Conservation (phyloP, 441 rosid species). For the Codiaeum variegatum region DNA sequence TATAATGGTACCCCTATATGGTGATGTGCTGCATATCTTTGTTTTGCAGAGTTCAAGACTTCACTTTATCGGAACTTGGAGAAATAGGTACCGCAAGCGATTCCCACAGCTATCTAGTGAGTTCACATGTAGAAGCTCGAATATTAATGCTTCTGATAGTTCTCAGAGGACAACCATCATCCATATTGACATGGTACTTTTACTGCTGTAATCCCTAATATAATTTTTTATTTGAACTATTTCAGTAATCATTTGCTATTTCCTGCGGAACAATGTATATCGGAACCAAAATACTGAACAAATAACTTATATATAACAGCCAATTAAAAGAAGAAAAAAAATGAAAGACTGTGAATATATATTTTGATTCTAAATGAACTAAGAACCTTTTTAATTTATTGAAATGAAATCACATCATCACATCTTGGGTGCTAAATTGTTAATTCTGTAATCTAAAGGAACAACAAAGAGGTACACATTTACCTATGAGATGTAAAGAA, state of each 20-base stretch:
- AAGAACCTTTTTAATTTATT: not conserved
- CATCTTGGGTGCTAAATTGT: not conserved
- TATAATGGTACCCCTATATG: not conserved
- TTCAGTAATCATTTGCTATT: not conserved
- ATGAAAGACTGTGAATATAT: not conserved
- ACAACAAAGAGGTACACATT: not conserved
- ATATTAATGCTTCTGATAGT: constrained; percentile 34
- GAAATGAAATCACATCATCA: not conserved
- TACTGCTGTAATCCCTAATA: constrained; percentile 11
- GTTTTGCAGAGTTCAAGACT: constrained; percentile 79
- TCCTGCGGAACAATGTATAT: not conserved
- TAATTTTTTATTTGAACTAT: not conserved
- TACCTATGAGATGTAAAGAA: not conserved
- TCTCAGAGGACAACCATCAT: constrained; percentile 41
- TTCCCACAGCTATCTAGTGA: constrained; percentile 43
- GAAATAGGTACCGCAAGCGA: constrained; percentile 76
- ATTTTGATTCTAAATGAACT: not conserved
- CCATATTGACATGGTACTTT: constrained; percentile 89
- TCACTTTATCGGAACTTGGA: constrained; percentile 98
- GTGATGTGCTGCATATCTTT: constrained; percentile 17
- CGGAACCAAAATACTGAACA: not conserved
- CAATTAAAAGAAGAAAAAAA: not conserved
- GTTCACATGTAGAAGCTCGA: constrained; percentile 34
- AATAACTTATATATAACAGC: not conserved
- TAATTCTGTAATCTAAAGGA: not conserved